Evolutionary conservation across 139 green algal species (phyloP), one percentile per base, ranked within the genome.

Genomic region (Micractinium sp.): DNA sequence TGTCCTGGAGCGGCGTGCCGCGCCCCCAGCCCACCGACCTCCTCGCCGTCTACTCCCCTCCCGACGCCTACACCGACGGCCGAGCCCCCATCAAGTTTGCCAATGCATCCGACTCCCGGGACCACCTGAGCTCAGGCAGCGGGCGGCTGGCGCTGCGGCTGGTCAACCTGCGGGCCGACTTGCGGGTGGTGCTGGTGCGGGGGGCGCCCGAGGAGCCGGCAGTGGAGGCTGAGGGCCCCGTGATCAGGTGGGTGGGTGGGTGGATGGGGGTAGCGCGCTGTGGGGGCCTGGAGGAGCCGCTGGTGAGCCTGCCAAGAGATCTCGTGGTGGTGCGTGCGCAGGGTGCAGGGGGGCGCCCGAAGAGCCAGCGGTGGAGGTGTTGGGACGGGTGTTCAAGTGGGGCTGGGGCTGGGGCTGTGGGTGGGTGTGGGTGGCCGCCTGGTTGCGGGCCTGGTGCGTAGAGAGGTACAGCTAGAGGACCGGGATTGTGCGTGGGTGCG

Each of bases 111-210:
- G 77, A 82, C 38, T 25, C 77, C 12, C 23, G 31, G 18, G 23
- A 39, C 56, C 38, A 82, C 83, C 83, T 88, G 73, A 3, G 25
- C 83, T 47, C 29, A 18, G 83, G 83, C 23, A 47, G 9, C 14
- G 83, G 73, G 15, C 18, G 39, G 9, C 31, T 88, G 83, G 1
- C 56, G 41, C 95, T 96, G 80, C 91, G 90, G 23, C 84, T 96
- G n/a, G 88, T 96, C 88, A 96, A 94, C 91, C 91, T 96, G 82
- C 77, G 77, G 0, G 66, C 77, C 14, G 88, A 90, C 63, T 71
- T 95, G 66, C 89, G 89, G 20, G 92, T 95, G 41, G 91, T 82
- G 19, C 90, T 96, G 33, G 79, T 96, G 67, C 82, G 92, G 23
- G 87, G 88, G 38, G 94, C 92, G 41, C 80, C 93, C 35, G 85